A percentile compares a stretch with the other conserved stretches of the same genome.
phyloP scores from a whole-genome alignment of 169 alveolate species.

The Gregarina niphandrodes region DNA sequence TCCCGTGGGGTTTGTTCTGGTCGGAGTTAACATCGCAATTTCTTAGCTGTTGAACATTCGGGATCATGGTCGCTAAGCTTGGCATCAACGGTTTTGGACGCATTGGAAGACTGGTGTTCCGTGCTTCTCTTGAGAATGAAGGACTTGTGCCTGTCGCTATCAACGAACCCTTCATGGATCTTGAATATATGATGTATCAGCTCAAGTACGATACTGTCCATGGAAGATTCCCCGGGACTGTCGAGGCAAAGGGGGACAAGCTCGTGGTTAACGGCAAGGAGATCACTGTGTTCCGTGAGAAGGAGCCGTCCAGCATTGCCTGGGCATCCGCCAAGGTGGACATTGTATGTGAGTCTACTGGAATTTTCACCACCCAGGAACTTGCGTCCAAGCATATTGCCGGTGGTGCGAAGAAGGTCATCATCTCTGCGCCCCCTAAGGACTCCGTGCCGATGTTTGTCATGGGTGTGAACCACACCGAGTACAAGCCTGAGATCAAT shows the following conservation, averaged over 20 bases:
- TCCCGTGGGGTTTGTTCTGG: too few relatives aligned
- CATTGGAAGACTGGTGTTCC: conserved; percentile 89
- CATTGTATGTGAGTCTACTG: conserved; percentile 83
- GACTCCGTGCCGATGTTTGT: conserved; percentile 83
- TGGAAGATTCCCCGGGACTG: conserved; percentile 58
- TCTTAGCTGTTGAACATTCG: too few relatives aligned
- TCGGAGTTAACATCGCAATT: too few relatives aligned
- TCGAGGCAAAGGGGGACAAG: conserved; percentile 38
- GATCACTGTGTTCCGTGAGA: conserved; percentile 39
- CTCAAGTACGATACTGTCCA: conserved; percentile 82
- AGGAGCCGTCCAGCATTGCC: conserved; percentile 68
- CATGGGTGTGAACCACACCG: conserved; percentile 84
- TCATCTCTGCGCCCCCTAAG: conserved; percentile 92
- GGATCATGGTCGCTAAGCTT: conserved; percentile 64
- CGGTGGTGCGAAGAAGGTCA: conserved; percentile 87
- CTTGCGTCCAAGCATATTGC: conserved; percentile 57
- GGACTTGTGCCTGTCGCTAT: too few relatives aligned
- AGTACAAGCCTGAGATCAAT: conserved; percentile 52
- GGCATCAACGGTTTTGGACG: conserved; percentile 99
- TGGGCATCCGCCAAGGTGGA: conserved; percentile 81
- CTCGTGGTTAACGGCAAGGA: conserved; percentile 44
- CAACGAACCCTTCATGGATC: conserved; percentile 65
- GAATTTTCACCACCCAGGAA: conserved; percentile 72
- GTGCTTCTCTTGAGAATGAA: conserved; percentile 61
- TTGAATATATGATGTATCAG: conserved; percentile 64